These are phyloP conservation scores for Aspergillus haitiensis DNA, from an alignment of 495 filamentous ascomycete species.

Conservation along the genomic window DNA sequence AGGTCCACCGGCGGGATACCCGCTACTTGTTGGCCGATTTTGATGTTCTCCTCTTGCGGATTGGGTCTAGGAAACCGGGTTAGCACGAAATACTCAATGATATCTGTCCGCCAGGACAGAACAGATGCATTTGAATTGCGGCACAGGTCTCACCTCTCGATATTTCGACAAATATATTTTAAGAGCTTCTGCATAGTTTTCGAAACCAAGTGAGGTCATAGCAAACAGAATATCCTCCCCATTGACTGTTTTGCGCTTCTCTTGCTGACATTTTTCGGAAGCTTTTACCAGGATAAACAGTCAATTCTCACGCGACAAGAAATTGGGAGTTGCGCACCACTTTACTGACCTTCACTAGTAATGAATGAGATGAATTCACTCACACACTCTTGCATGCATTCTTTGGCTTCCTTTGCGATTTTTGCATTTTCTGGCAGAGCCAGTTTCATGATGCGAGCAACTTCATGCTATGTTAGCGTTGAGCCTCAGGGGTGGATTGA, in stretches of 20 bases:
- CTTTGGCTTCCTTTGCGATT: slow-evolving; percentile 98
- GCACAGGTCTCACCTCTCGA: slow-evolving; percentile 76
- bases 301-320: slow-evolving; percentile 9
- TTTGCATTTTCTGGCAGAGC: slow-evolving; percentile 97
- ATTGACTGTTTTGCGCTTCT: slow-evolving; percentile 98
- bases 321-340: slow-evolving; percentile 9
- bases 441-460: slow-evolving; percentile 98
- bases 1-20: slow-evolving; percentile 56
- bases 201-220: slow-evolving; percentile 98
- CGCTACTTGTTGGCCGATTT: slow-evolving; percentile 68
- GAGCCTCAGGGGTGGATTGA: background rate
- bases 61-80: slow-evolving; percentile 59
- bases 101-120: slow-evolving; percentile 12
- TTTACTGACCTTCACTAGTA: slow-evolving; percentile 85
- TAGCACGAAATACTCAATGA: slow-evolving; percentile 9
- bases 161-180: slow-evolving; percentile 99
- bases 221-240: slow-evolving; percentile 98
- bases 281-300: slow-evolving; percentile 54
- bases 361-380: slow-evolving; percentile 99
- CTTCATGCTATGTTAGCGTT: slow-evolving; percentile 89
- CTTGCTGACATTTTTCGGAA: slow-evolving; percentile 98
- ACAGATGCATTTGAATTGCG: slow-evolving; percentile 25
- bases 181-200: slow-evolving; percentile 96
- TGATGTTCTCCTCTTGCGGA: slow-evolving; percentile 74
- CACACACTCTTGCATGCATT: slow-evolving; percentile 99